A percentile compares a stretch with the other conserved stretches of the same genome.
These are phyloP conservation scores for Metschnikowia peoriensis DNA, from an alignment of 805 yeast genomes.

Conservation along the genomic window DNA sequence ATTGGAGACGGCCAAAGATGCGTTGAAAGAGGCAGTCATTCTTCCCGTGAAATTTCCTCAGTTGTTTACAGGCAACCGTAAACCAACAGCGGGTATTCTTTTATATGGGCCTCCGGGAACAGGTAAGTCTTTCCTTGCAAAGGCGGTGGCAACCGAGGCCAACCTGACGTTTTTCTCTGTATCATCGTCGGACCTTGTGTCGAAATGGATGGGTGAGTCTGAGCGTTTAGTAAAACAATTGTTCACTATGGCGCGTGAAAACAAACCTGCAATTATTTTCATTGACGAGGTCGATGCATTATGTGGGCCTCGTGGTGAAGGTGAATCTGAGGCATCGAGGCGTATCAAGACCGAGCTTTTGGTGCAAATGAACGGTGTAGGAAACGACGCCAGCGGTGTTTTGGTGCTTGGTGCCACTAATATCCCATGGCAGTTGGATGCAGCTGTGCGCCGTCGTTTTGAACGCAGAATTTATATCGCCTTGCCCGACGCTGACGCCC, in stretches of 20 bases:
- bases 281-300: slow-evolving; percentile 98
- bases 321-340: slow-evolving; percentile 94
- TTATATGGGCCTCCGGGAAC: slow-evolving; percentile 82
- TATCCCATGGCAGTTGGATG: slow-evolving; percentile 98
- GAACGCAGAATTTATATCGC: slow-evolving; percentile 94
- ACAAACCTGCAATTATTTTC: slow-evolving; percentile 91
- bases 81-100: slow-evolving; percentile 87
- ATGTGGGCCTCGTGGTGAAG: slow-evolving; percentile 98
- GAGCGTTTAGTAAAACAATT: slow-evolving; percentile 94
- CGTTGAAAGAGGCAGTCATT: slow-evolving; percentile 95
- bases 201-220: slow-evolving; percentile 99
- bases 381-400: slow-evolving; percentile 90
- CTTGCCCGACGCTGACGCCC: slow-evolving; percentile 88
- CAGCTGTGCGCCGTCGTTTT: slow-evolving; percentile 95
- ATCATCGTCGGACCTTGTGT: slow-evolving; percentile 91
- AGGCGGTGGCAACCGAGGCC: slow-evolving; percentile 98
- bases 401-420: slow-evolving; percentile 96
- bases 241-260: slow-evolving; percentile 94
- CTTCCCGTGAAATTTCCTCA: slow-evolving; percentile 96
- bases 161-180: slow-evolving; percentile 95
- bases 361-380: slow-evolving; percentile 99
- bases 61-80: slow-evolving; percentile 88
- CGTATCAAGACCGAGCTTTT: slow-evolving; percentile 93
- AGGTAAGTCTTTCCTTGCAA: slow-evolving; percentile 94
- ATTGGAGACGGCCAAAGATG: slow-evolving; percentile 90